These are phyloP conservation scores for Hyaloscypha variabilis DNA, from an alignment of 495 filamentous ascomycete species.

Conservation along the genomic window DNA sequence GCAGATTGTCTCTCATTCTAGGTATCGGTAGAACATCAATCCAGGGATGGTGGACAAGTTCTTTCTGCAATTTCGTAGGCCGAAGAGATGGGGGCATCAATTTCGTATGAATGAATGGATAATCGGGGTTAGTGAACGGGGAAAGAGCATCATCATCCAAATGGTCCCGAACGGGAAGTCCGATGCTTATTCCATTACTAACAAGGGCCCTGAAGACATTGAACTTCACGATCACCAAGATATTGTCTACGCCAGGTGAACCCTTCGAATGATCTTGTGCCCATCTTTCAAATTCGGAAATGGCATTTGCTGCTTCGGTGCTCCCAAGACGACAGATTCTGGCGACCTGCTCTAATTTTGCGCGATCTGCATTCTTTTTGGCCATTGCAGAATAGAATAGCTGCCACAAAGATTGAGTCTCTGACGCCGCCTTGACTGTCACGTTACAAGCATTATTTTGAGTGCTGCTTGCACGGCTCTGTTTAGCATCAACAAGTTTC, in stretches of 20 bases:
- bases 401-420: too few species aligned
- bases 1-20: slow-evolving; percentile 30
- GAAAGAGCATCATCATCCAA: slow-evolving; percentile 21
- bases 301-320: not conserved
- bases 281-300: slow-evolving; percentile 22
- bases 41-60: slow-evolving; percentile 31
- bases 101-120: not conserved
- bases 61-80: slow-evolving; percentile 28
- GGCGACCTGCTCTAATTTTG: too few species aligned
- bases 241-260: slow-evolving; percentile 16
- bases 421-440: too few species aligned
- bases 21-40: slow-evolving; percentile 31
- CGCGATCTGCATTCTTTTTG: too few species aligned
- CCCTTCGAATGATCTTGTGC: not conserved
- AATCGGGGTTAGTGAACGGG: slow-evolving; percentile 3
- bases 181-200: slow-evolving; percentile 13
- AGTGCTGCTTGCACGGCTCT: too few species aligned
- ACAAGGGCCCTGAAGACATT: slow-evolving; percentile 27
- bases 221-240: slow-evolving; percentile 26
- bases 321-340: too few species aligned
- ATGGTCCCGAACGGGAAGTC: not conserved
- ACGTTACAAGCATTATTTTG: too few species aligned
- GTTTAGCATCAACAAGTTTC: too few species aligned
- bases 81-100: slow-evolving; percentile 15
- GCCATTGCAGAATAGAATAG: too few species aligned